Base-by-base conservation (phyloP, 495 filamentous ascomycete species). In the Elasticomyces elasticus region DNA sequence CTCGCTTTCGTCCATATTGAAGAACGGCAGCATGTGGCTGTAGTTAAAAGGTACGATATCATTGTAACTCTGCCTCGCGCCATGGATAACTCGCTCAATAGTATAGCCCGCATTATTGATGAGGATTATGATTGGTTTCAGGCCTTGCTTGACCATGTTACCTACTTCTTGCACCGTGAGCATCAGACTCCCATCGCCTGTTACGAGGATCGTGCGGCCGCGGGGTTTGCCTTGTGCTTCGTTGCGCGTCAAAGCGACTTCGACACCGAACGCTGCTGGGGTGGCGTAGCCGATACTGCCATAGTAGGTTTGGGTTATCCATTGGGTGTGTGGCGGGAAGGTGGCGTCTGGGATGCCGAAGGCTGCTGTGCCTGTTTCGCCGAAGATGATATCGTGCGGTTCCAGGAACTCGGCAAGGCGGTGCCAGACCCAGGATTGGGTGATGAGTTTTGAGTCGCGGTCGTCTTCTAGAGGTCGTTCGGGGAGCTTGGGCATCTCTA, bases 81-180 rank as follows among this genome's bases (percentile, higher is more conserved):
- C 69, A 58, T 69, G 69, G 38, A 71, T 71, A 22, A 69, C 48
- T 0, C 69, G 52, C 65, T 71, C 69, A 43, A 70, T 61, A 9
- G 69, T 70, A 47, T 71, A 71, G 6, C 69, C 69, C 2, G 54
- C 58, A 48, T 71, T 71, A 44, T 71, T 69, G 44, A 70, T 63
- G 1, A 71, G 43, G 44, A 69, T 52, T 33, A 71, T 63, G 11
- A 67, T 27, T 9, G 55, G 52, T 9, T 55, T 46, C 4, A 64
- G 24, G 3, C 57, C 48, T 9, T 62, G 48, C 49, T 64, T 64
- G 27, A 71, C 52, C 66, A 71, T 69, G 22, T 67, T 67, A n/a
- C 66, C 65, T 22, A 70, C 56, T 55, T 71, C 69, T 43, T 67
- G 64, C 3, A 68, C 63, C 10, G 69, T 71, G 23, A 71, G 45